phyloP scores from a whole-genome alignment of 257 asterid genomes.

The Schizonepeta tenuifolia region DNA sequence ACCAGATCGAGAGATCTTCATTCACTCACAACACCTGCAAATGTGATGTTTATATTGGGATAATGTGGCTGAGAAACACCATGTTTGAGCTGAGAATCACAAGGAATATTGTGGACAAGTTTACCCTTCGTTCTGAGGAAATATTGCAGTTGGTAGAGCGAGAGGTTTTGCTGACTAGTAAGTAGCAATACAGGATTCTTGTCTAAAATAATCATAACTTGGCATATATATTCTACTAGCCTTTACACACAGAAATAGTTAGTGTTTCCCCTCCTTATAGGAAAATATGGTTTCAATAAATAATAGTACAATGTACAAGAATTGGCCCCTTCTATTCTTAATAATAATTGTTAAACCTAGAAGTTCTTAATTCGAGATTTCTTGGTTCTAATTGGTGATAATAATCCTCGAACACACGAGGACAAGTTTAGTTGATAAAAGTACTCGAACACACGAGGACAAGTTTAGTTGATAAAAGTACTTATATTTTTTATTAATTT shows the following conservation, averaged over 20 bases:
- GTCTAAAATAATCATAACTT: background rate
- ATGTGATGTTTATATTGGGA: constrained; percentile 66
- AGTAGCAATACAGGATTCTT: constrained; percentile 17
- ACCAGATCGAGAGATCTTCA: constrained; percentile 55
- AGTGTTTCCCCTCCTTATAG: too few species aligned
- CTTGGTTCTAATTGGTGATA: too few species aligned
- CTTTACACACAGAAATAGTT: background rate
- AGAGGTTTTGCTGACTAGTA: constrained; percentile 55
- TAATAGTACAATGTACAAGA: too few species aligned
- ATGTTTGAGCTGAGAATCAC: constrained; percentile 73
- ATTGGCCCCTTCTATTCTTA: too few species aligned
- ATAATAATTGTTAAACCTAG: too few species aligned
- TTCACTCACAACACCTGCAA: constrained; percentile 54
- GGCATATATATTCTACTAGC: background rate
- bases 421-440: too few species aligned
- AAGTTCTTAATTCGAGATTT: too few species aligned
- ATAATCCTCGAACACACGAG: too few species aligned
- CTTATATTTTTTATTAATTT: too few species aligned
- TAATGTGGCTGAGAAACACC: constrained; percentile 68
- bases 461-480: too few species aligned
- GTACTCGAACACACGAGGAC: too few species aligned
- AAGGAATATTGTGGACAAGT: constrained; percentile 56
- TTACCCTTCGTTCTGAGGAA: constrained; percentile 57
- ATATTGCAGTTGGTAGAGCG: constrained; percentile 57
- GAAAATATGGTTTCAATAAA: too few species aligned